Evolutionary conservation across 2,329 filamentous ascomycete species (phyloP).

Genomic region (Epichloe hybrida): DNA sequence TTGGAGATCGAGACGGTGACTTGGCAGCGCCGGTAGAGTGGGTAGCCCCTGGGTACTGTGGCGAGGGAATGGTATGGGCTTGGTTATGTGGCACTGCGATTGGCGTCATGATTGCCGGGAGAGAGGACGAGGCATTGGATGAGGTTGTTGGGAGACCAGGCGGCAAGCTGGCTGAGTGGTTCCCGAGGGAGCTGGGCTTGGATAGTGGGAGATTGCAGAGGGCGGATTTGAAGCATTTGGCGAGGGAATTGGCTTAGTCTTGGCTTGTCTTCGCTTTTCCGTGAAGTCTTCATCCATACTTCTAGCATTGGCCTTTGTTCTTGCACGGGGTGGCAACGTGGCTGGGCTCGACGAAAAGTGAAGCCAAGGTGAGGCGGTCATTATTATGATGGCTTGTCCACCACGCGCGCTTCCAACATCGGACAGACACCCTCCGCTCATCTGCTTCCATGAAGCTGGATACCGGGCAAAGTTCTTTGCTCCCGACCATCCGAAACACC

Average conservation of each 20-base stretch:
- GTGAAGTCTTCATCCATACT: too few relatives aligned
- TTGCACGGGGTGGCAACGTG: neutral
- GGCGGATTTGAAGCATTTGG: constrained; percentile 20
- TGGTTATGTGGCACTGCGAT: constrained; percentile 37
- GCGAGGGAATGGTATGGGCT: constrained; percentile 40
- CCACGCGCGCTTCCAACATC: neutral
- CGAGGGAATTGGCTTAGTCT: neutral
- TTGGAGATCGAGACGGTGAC: neutral
- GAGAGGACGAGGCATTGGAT: constrained; percentile 17
- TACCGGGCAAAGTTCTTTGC: too few relatives aligned
- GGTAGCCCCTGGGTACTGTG: constrained; percentile 37
- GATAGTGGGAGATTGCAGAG: constrained; percentile 21
- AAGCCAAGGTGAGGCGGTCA: neutral
- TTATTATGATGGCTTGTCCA: neutral
- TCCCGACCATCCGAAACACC: too few relatives aligned
- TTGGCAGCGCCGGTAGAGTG: constrained; percentile 26
- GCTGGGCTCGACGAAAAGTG: neutral
- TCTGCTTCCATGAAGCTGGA: too few relatives aligned
- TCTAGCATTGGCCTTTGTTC: too few relatives aligned
- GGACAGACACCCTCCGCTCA: too few relatives aligned
- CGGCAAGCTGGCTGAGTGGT: constrained; percentile 26
- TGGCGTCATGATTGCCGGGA: constrained; percentile 31
- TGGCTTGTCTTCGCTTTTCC: too few relatives aligned
- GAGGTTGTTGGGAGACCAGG: constrained; percentile 21
- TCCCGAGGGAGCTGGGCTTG: constrained; percentile 21